These are phyloP conservation scores for Wickerhamiella bombiphila DNA, from an alignment of 805 yeast genomes.

Conservation along the genomic window DNA sequence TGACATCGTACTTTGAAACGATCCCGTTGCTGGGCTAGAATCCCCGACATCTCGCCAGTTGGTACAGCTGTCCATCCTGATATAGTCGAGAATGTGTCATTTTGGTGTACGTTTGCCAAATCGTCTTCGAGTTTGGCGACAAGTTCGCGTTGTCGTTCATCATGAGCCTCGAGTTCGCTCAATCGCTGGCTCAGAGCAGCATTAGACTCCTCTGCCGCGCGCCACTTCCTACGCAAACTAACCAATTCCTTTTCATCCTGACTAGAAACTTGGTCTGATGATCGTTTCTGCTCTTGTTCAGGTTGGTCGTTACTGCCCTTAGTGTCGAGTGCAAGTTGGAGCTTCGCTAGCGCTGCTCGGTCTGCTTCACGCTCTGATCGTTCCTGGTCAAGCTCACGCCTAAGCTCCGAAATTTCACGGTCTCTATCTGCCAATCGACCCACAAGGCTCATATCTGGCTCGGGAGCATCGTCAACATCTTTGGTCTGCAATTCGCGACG, in stretches of 20 bases:
- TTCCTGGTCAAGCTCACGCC: constrained; percentile 2
- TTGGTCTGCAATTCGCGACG: constrained; percentile 43
- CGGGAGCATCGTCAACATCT: constrained; percentile 20
- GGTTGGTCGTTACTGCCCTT: constrained; percentile 4
- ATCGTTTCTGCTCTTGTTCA: constrained; percentile 6
- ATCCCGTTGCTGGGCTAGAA: constrained; percentile 89
- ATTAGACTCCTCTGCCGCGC: neutral
- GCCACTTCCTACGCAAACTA: neutral
- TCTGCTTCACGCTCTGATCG: neutral
- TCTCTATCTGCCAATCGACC: constrained; percentile 6
- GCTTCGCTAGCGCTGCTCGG: constrained; percentile 3
- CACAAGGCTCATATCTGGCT: constrained; percentile 13
- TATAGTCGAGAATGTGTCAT: constrained; percentile 21
- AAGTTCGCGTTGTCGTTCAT: constrained; percentile 30
- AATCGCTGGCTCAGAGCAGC: constrained; percentile 19
- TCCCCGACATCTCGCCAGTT: constrained; percentile 41
- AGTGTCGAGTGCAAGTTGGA: neutral
- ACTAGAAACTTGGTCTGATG: constrained; percentile 7
- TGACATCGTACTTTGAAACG: constrained; percentile 70
- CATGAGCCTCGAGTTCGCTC: constrained; percentile 5
- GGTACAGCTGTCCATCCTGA: constrained; percentile 24
- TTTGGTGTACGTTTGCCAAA: constrained; percentile 25
- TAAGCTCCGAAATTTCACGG: constrained; percentile 9
- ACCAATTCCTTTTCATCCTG: neutral
- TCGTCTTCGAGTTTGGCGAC: constrained; percentile 64